phyloP scores from a whole-genome alignment of 2,329 filamentous ascomycete species.

The Alternaria triticimaculans region DNA sequence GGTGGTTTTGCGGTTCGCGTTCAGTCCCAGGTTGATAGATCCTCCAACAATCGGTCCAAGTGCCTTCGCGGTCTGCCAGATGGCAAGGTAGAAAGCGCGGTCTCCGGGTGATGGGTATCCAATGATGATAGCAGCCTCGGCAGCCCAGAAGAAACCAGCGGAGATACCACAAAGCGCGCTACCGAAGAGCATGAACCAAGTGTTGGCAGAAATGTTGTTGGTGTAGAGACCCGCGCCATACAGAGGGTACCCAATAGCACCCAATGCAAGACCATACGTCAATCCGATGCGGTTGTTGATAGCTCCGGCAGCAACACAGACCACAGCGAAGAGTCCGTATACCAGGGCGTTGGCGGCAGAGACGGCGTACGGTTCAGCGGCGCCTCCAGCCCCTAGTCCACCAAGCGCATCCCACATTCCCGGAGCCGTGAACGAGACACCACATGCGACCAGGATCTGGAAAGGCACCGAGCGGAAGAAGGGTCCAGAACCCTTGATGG shows the following conservation, averaged over 20 bases:
- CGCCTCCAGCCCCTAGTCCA: conserved; percentile 42
- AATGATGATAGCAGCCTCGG: conserved; percentile 51
- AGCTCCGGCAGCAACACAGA: conserved; percentile 43
- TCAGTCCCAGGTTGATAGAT: conserved; percentile 59
- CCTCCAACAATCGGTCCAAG: conserved; percentile 56
- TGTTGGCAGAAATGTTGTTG: conserved; percentile 48
- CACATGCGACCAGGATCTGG: conserved; percentile 43
- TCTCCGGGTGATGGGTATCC: conserved; percentile 50
- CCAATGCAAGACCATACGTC: conserved; percentile 49
- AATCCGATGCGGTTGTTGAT: conserved; percentile 49
- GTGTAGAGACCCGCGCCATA: conserved; percentile 52
- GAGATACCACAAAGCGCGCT: conserved; percentile 49
- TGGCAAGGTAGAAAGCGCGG: conserved; percentile 45
- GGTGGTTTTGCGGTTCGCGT: conserved; percentile 46
- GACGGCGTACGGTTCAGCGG: conserved; percentile 42
- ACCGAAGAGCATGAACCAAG: conserved; percentile 52
- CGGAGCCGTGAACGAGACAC: conserved; percentile 43
- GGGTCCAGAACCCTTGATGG: conserved; percentile 25
- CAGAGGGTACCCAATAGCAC: conserved; percentile 52
- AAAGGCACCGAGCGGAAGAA: conserved; percentile 44
- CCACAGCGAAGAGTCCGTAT: conserved; percentile 42
- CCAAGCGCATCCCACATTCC: conserved; percentile 47
- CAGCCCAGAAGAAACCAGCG: conserved; percentile 53
- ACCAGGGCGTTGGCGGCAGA: conserved; percentile 44
- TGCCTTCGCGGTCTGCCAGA: conserved; percentile 47